phyloP scores from a whole-genome alignment of 2,329 filamentous ascomycete genomes.

The Fusarium nygamai region DNA sequence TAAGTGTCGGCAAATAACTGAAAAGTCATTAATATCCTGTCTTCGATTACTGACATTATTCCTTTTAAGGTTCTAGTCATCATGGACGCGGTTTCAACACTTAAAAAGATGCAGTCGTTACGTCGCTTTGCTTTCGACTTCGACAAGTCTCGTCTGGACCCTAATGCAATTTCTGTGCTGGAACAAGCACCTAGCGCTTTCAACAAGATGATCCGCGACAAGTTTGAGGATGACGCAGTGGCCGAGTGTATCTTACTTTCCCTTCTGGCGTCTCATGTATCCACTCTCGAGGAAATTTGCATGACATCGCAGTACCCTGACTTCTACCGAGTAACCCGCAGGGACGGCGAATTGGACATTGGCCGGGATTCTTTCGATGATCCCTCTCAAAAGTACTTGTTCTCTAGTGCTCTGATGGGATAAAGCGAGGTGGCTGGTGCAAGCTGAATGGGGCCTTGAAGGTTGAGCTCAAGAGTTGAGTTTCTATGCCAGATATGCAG shows the following conservation, averaged over 20 bases:
- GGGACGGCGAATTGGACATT: neutral
- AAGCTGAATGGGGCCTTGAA: neutral
- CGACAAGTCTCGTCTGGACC: too few species aligned
- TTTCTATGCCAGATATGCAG: too few species aligned
- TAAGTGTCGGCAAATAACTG: neutral
- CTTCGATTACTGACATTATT: neutral
- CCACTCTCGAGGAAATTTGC: neutral
- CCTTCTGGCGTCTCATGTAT: too few species aligned
- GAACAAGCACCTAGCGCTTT: too few species aligned
- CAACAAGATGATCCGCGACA: too few species aligned
- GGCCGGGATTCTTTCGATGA: neutral
- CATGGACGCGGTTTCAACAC: neutral
- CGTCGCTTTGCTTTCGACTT: neutral
- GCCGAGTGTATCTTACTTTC: too few species aligned
- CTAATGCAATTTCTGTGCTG: too few species aligned
- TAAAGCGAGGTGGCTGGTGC: neutral
- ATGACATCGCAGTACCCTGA: fast-evolving
- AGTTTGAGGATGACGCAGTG: fast-evolving
- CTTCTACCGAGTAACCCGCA: neutral
- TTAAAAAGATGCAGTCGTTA: neutral
- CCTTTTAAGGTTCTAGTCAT: neutral
- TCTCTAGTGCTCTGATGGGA: neutral
- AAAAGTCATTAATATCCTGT: neutral
- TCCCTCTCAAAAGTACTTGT: fast-evolving
- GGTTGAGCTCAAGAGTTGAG: neutral